Conservation (phyloP, 1,139 yeast species). For the Geotrichum histeridarum region DNA sequence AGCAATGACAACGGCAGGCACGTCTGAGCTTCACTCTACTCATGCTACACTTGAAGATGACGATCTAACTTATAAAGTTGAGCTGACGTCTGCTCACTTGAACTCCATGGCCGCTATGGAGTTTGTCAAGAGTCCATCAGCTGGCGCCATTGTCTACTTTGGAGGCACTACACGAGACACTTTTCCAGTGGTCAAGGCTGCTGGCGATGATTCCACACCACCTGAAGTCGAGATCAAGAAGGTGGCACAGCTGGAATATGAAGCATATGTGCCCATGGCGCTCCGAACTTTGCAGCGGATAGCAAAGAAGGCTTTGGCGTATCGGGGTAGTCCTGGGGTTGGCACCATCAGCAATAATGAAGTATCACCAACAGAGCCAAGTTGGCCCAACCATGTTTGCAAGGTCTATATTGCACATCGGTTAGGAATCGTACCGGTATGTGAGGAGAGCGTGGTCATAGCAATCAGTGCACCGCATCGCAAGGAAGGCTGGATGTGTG, state of each 20-base stretch:
- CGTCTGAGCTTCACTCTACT: too few species aligned
- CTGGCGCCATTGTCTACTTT: slow-evolving; percentile 47
- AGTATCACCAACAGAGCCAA: background rate
- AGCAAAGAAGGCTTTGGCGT: slow-evolving; percentile 34
- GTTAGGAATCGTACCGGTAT: slow-evolving; percentile 45
- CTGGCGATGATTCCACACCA: background rate
- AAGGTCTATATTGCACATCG: slow-evolving; percentile 43
- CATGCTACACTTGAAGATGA: too few species aligned
- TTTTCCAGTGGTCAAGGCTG: slow-evolving; percentile 27
- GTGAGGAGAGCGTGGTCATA: slow-evolving; percentile 44
- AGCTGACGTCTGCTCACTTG: slow-evolving; percentile 1
- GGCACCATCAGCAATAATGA: slow-evolving; percentile 18
- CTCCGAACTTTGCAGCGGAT: slow-evolving; percentile 36
- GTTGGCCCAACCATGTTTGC: slow-evolving; percentile 26
- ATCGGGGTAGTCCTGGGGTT: slow-evolving; percentile 25
- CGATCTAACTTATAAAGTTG: background rate
- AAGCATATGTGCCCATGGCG: slow-evolving; percentile 43
- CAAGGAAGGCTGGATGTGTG: slow-evolving; percentile 46
- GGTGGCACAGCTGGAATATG: slow-evolving; percentile 42
- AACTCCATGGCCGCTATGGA: slow-evolving; percentile 20
- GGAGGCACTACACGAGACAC: slow-evolving; percentile 47
- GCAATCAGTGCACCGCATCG: slow-evolving; percentile 46
- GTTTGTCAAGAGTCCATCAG: slow-evolving; percentile 34
- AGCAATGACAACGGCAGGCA: too few species aligned
- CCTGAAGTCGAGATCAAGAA: slow-evolving; percentile 30